Evolutionary conservation across 2,329 filamentous ascomycete species (phyloP).

Genomic region (Alternaria solani): DNA sequence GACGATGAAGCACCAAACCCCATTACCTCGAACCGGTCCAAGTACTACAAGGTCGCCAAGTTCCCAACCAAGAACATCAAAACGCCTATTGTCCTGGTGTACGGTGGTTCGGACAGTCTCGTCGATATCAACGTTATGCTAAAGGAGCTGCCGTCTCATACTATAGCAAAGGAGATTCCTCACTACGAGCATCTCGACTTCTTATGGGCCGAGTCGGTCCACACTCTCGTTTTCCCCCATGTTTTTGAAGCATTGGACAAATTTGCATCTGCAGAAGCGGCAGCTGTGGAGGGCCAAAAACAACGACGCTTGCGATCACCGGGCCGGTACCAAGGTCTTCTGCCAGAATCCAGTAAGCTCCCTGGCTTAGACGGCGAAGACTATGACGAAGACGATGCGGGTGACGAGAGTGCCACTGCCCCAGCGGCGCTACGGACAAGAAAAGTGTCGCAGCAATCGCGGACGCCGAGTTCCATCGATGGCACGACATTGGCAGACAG

Average conservation of each 20-base stretch:
- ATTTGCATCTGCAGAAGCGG: constrained; percentile 53
- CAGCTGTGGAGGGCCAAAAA: constrained; percentile 19
- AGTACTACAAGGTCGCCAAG: constrained; percentile 95
- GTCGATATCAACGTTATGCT: constrained; percentile 95
- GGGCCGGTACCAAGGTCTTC: constrained; percentile 36
- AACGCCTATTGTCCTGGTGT: constrained; percentile 91
- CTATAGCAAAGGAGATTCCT: constrained; percentile 83
- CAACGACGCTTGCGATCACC: constrained; percentile 40
- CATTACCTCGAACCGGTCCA: constrained; percentile 72
- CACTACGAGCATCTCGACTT: constrained; percentile 98
- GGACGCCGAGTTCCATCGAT: constrained; percentile 18
- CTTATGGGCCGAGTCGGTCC: constrained; percentile 88
- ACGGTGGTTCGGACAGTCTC: constrained; percentile 91
- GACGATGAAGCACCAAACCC: constrained; percentile 90
- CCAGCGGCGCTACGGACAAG: constrained; percentile 27
- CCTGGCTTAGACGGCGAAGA: constrained; percentile 35
- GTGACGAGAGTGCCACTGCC: constrained; percentile 38
- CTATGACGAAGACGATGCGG: constrained; percentile 28
- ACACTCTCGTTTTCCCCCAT: constrained; percentile 85
- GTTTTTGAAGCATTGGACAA: constrained; percentile 88
- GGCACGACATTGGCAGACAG: constrained; percentile 12
- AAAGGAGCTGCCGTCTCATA: constrained; percentile 83
- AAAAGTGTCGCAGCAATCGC: constrained; percentile 34
- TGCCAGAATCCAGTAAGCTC: constrained; percentile 33
- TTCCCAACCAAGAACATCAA: constrained; percentile 98